Evolutionary conservation across 1,284 basidiomycete species (phyloP).

Genomic region (Lentinula novae-zelandiae): DNA sequence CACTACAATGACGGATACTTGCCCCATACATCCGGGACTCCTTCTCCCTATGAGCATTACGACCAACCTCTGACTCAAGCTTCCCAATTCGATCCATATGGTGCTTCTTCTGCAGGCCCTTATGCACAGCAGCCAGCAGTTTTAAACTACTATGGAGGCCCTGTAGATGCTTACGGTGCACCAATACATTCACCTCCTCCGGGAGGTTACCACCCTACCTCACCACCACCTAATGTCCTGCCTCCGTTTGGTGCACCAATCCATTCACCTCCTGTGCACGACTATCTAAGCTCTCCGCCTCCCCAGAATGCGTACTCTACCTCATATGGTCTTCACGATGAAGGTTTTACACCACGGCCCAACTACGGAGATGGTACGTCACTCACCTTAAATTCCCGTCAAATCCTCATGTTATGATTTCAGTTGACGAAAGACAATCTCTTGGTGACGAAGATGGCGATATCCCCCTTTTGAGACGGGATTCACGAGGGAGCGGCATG

Average conservation of each 20-base stretch:
- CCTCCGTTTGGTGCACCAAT: conserved; percentile 1
- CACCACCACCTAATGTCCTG: neutral
- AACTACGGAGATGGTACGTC: neutral
- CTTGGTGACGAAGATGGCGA: conserved; percentile 47
- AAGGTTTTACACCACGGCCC: neutral
- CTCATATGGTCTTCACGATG: conserved; percentile 9
- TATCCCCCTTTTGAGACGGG: conserved; percentile 59
- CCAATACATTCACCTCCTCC: conserved; percentile 21
- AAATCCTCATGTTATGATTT: neutral
- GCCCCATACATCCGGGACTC: conserved; percentile 27
- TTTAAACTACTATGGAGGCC: conserved; percentile 23
- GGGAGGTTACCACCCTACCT: neutral
- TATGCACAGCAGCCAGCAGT: conserved; percentile 11
- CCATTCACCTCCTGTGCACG: conserved; percentile 2
- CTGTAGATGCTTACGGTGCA: conserved; percentile 18
- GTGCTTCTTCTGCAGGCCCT: conserved; percentile 17
- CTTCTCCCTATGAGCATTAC: conserved; percentile 26
- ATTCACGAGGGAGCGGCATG: conserved; percentile 23
- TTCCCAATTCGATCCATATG: conserved; percentile 16
- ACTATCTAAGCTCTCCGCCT: conserved; percentile 5
- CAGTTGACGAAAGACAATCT: conserved; percentile 13
- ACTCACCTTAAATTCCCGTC: neutral
- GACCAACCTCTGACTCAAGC: conserved; percentile 13
- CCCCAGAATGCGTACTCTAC: neutral
- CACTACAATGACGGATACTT: conserved; percentile 57